A percentile compares a stretch with the other conserved stretches of the same genome.
Evolutionary conservation across 192 early-diverging fungal genomes (phyloP).

Genomic region (Jimgerdemannia flammicorona): DNA sequence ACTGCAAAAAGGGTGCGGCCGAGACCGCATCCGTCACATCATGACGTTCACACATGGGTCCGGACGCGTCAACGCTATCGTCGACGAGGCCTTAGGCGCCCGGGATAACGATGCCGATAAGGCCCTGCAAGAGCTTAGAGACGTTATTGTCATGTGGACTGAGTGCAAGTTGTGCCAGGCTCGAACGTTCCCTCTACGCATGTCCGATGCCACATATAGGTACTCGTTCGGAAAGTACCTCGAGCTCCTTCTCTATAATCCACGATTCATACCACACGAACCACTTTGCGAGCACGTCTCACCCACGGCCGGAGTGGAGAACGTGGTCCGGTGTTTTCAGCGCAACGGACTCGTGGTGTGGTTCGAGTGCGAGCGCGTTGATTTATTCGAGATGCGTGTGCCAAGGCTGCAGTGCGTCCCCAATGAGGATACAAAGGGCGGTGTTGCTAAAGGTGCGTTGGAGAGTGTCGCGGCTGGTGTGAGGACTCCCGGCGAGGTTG

Average conservation of each 20-base stretch:
- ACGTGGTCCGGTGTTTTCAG: conserved; percentile 74
- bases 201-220: conserved; percentile 71
- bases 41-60: conserved; percentile 52
- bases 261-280: conserved; percentile 45
- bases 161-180: conserved; percentile 69
- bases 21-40: conserved; percentile 36
- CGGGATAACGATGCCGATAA: conserved; percentile 10
- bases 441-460: too few species aligned
- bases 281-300: conserved; percentile 44
- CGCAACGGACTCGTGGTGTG: conserved; percentile 65
- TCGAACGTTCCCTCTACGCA: conserved; percentile 53
- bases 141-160: conserved; percentile 75
- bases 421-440: not conserved
- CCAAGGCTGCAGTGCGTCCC: conserved; percentile 51
- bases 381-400: conserved; percentile 63
- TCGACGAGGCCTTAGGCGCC: conserved; percentile 24
- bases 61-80: conserved; percentile 41
- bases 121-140: not conserved
- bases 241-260: conserved; percentile 78
- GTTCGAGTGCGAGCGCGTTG: conserved; percentile 68
- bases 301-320: conserved; percentile 19
- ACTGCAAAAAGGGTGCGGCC: conserved; percentile 7
- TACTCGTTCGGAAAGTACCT: conserved; percentile 96
- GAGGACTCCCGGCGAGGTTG: not conserved
- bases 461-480: not conserved